These are phyloP conservation scores for Pseudogymnoascus sp. DNA, from an alignment of 2,329 filamentous ascomycete genomes.

Conservation along the genomic window DNA sequence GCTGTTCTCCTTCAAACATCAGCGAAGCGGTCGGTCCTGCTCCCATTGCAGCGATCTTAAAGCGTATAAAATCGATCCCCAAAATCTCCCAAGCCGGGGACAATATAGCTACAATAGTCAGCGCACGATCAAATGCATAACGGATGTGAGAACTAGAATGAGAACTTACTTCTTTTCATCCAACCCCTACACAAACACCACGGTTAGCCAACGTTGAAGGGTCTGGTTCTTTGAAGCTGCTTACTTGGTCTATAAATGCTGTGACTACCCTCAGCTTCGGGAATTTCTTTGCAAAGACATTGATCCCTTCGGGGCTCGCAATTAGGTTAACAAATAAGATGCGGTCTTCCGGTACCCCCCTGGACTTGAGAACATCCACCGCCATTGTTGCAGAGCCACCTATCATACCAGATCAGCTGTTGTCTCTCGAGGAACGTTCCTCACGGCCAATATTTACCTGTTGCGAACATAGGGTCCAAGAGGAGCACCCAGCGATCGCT, in stretches of 20 bases:
- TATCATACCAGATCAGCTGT: constrained; percentile 29
- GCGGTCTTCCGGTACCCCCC: constrained; percentile 87
- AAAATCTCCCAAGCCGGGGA: constrained; percentile 90
- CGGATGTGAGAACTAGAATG: neutral
- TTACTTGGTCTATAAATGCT: constrained; percentile 79
- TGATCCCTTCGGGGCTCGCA: constrained; percentile 88
- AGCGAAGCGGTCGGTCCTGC: neutral
- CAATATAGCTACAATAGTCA: constrained; percentile 65
- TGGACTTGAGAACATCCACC: constrained; percentile 81
- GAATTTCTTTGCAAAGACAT: constrained; percentile 81
- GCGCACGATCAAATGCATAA: constrained; percentile 4
- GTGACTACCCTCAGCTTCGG: constrained; percentile 87
- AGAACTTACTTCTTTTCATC: constrained; percentile 86
- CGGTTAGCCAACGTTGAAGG: neutral
- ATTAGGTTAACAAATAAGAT: constrained; percentile 97
- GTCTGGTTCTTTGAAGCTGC: neutral
- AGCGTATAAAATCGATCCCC: constrained; percentile 94
- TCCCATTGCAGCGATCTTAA: constrained; percentile 33
- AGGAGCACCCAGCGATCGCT: constrained; percentile 85
- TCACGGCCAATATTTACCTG: constrained; percentile 48
- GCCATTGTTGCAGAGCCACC: constrained; percentile 96
- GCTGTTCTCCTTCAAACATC: neutral
- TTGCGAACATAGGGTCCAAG: constrained; percentile 98
- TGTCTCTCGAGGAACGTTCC: neutral
- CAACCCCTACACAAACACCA: constrained; percentile 50